Evolutionary conservation across 192 early-diverging fungal species (phyloP), one percentile per base, ranked within the genome.

Genomic region (Rhizophlyctis rosea): DNA sequence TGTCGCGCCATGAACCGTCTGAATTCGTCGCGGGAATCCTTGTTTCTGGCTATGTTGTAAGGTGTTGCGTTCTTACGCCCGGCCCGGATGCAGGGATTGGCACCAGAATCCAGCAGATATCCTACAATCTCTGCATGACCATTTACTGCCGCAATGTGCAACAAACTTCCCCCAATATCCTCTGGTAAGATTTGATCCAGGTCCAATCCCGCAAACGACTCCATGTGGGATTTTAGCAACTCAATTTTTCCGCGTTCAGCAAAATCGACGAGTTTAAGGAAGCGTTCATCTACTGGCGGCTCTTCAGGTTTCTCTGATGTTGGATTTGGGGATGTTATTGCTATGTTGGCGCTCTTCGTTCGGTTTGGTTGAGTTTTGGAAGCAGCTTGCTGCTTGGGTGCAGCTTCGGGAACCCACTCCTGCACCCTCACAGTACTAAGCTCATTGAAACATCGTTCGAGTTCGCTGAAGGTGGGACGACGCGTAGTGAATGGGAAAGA

Each of bases 401-500:
- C 25, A 0, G 69, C 62, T 3, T 69, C 59, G 21, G 53, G 57
- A 47, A 76, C 76, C 14, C 84, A 28, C 30, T 76, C 65, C 2
- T 74, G 71, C 0, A 88, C 50, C 30, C 82, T 83, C 13, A 88
- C 63, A 31, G 76, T 82, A 1, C 76, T 77, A 2, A 91, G 71
- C 62, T 90, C 87, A 1, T 76, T 60, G 48, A 81, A 90, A 2
- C 85, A 79, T 3, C 88, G 70, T 67, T 79, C 77, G 5, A 93
- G 67, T 65, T 93, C 91, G 0, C 73, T 71, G 5, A 90, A 71
- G 1, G 91, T 88, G 4, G 93, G 92, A 1, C 92, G 81, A 0
- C 80, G 77, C 23, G 91, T 91, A 0, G 88, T 76, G 66, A 95
- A 91, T 0, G 94, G 94, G 57, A 91, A 79, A 4, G 78, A 72